Evolutionary conservation across 257 asterid genomes (phyloP).

Genomic region (Primulina tabacum): DNA sequence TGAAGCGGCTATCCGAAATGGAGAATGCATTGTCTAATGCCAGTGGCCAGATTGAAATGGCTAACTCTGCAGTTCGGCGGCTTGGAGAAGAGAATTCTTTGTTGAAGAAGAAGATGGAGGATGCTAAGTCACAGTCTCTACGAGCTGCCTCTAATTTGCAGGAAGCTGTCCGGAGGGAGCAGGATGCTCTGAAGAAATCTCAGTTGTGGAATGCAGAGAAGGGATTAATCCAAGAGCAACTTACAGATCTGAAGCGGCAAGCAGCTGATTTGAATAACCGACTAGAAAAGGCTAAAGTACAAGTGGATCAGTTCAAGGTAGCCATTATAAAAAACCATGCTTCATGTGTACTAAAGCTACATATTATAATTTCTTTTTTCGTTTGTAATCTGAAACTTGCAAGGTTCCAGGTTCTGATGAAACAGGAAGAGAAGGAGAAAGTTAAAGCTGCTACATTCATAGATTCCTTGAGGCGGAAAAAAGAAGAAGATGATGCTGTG

Average conservation of each 20-base stretch:
- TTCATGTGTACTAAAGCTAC: background rate
- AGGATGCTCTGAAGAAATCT: constrained; percentile 46
- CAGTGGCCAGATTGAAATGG: constrained; percentile 41
- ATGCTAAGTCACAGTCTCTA: constrained; percentile 34
- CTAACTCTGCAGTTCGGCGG: constrained; percentile 32
- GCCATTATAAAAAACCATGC: background rate
- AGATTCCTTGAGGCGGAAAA: constrained; percentile 32
- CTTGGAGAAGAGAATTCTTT: constrained; percentile 45
- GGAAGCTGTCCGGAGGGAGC: constrained; percentile 48
- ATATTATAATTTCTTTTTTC: background rate
- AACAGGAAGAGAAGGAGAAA: constrained; percentile 62
- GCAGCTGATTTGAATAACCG: constrained; percentile 27
- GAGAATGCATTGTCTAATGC: constrained; percentile 54
- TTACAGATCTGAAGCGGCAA: constrained; percentile 31
- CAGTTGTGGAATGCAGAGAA: constrained; percentile 44
- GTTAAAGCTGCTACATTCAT: constrained; percentile 19
- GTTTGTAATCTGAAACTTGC: constrained; percentile 12
- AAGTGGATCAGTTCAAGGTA: constrained; percentile 67
- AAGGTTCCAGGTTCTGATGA: constrained; percentile 47
- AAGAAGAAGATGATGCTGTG: constrained; percentile 34
- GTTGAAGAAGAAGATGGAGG: constrained; percentile 44
- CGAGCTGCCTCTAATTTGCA: constrained; percentile 35
- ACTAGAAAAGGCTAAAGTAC: constrained; percentile 41
- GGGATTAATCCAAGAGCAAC: constrained; percentile 39
- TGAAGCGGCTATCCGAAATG: constrained; percentile 63